Evolutionary conservation across 495 filamentous ascomycete genomes (phyloP), one percentile per base, ranked within the genome.

Genomic region (Daldinia loculata): DNA sequence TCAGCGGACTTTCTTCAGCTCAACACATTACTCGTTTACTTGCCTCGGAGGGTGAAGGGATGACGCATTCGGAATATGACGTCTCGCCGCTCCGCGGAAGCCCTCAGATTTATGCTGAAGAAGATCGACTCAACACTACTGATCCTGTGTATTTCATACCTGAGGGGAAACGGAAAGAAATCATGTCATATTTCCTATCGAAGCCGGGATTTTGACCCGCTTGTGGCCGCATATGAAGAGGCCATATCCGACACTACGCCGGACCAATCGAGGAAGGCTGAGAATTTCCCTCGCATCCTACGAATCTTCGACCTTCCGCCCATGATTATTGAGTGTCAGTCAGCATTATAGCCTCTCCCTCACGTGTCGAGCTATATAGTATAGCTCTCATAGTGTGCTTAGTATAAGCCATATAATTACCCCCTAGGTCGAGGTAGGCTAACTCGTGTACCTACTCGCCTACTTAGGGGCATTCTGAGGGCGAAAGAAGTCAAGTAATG

Each of bases 101-200:
- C 26, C 75, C 71, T 48, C 85, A 84, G 74, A 75, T 87, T 61
- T 88, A 80, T 66, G 80, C 82, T 36, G 82, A 85, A 27, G 79
- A 81, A 45, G 83, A 89, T 69, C 75, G 83, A 30, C 81, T 92
- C 50, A 79, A 66, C 56, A 84, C 82, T 19, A 83, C 93, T 30
- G 93, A 98, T 79, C 95, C 95, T 9, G 83, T 98, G 24, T 98
- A 90, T 82, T 90, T 93, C 61, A 89, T 98, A 58, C 93, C 94
- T 14, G 88, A 89, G 79, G 83, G 86, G 70, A 84, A 83, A 34
- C 90, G 89, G 56, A 86, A 90, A 73, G 80, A 80, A 12, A 89
- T 90, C 70, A 86, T 85, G 79, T 75, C 72, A 63, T 92, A 90
- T 81, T 95, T 88, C 76, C 81, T 85, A 69, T 77, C 78, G 24